A percentile compares a stretch with the other conserved stretches of the same genome.
Evolutionary conservation across 2,329 filamentous ascomycete genomes (phyloP).

Genomic region (Penicillium sp.): DNA sequence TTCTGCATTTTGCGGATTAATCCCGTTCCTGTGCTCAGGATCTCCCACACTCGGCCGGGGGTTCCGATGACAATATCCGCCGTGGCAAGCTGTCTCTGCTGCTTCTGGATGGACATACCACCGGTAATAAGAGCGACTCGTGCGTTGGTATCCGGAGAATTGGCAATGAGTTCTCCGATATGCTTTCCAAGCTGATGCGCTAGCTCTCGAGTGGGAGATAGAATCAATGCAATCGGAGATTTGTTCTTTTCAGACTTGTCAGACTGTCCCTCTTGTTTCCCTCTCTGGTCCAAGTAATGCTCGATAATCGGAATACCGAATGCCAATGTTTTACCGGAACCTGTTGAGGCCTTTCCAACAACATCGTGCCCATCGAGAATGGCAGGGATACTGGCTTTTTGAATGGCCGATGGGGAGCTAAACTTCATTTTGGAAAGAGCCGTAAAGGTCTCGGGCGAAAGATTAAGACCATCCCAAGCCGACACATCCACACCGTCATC

Average conservation of each 20-base stretch:
- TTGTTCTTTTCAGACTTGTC: constrained; percentile 36
- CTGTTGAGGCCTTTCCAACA: constrained; percentile 92
- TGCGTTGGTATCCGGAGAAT: constrained; percentile 59
- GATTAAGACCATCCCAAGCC: constrained; percentile 70
- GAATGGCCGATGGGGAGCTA: constrained; percentile 75
- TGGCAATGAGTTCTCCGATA: constrained; percentile 69
- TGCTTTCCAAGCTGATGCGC: constrained; percentile 89
- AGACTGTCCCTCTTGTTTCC: constrained; percentile 35
- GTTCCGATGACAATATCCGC: constrained; percentile 94
- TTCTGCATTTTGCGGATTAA: constrained; percentile 67
- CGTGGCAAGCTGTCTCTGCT: constrained; percentile 76
- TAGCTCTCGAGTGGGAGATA: constrained; percentile 89
- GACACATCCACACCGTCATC: constrained; percentile 67
- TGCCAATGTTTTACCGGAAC: constrained; percentile 93
- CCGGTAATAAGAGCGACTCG: constrained; percentile 83
- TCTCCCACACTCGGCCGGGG: constrained; percentile 90
- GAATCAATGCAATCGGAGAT: constrained; percentile 69
- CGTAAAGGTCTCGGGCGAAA: constrained; percentile 69
- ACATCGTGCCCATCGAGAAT: constrained; percentile 83
- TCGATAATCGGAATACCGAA: constrained; percentile 94
- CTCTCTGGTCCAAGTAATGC: constrained; percentile 61
- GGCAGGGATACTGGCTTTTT: constrained; percentile 73
- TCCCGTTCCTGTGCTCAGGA: constrained; percentile 72
- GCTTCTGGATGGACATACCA: constrained; percentile 90
- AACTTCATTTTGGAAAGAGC: constrained; percentile 80